Evolutionary conservation across 2,329 filamentous ascomycete genomes (phyloP).

Genomic region (Fusarium sp.): DNA sequence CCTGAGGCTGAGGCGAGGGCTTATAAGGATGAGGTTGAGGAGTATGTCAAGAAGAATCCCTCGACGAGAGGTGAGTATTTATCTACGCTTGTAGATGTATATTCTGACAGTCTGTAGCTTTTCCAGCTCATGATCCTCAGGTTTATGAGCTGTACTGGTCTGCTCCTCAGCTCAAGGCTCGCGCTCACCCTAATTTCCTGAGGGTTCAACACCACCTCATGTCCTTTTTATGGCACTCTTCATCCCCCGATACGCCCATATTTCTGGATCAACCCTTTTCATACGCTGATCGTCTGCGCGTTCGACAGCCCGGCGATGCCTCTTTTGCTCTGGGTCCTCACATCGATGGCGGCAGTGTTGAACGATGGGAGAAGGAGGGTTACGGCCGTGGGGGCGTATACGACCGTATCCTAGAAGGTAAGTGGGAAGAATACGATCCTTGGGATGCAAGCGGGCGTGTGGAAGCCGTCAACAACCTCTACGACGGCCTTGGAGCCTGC

Average conservation of each 20-base stretch:
- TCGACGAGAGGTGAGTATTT: slow-evolving; percentile 61
- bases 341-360: slow-evolving; percentile 78
- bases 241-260: slow-evolving; percentile 60
- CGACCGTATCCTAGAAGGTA: slow-evolving; percentile 76
- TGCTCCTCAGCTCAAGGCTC: slow-evolving; percentile 72
- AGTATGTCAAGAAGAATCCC: slow-evolving; percentile 74
- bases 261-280: slow-evolving; percentile 67
- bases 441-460: slow-evolving; percentile 82
- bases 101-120: slow-evolving; percentile 57
- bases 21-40: slow-evolving; percentile 73
- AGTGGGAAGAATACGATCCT: slow-evolving; percentile 85
- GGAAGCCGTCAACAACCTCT: slow-evolving; percentile 77
- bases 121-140: slow-evolving; percentile 74
- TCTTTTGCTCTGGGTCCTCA: slow-evolving; percentile 80
- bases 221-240: slow-evolving; percentile 68
- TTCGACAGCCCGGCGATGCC: slow-evolving; percentile 77
- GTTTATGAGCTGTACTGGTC: slow-evolving; percentile 85
- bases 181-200: slow-evolving; percentile 74
- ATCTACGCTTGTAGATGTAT: not conserved
- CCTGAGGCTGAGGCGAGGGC: slow-evolving; percentile 70
- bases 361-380: slow-evolving; percentile 78
- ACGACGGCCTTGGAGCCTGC: slow-evolving; percentile 84
- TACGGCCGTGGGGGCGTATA: slow-evolving; percentile 79
- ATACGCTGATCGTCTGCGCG: slow-evolving; percentile 79
- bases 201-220: slow-evolving; percentile 72